Evolutionary conservation across 2,329 filamentous ascomycete genomes (phyloP), one percentile per base, ranked within the genome.

Genomic region (Venturia nashicola): DNA sequence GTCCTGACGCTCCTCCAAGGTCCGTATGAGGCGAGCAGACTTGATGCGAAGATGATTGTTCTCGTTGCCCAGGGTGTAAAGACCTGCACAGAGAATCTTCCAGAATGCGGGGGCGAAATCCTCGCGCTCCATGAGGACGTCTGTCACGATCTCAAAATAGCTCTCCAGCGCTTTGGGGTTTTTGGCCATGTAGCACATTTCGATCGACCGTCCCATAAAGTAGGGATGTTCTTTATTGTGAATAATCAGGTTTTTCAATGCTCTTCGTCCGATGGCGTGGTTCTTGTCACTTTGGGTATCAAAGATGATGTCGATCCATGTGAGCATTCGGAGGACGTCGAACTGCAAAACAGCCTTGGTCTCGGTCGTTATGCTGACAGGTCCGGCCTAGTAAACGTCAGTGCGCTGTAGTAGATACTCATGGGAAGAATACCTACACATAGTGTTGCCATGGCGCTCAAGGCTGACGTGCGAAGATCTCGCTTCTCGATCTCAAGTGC

Each of bases 401-500:
- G 14, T n/a, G 5, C n/a, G 46, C 11, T 57, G 18, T 7, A 36
- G 1, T n/a, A 12, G 18, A 36, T n/a, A n/a, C 14, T 16, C 16
- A n/a, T 36, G 2, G 51, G 23, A 32, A 36, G 32, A 3, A 36
- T 36, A 36, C 51, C 18, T 57, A 57, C 77, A 72, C 94, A 99
- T 6, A 99, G 81, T 3, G 91, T 86, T 54, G 94, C 92, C 94
- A 99, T 97, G 34, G 95, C 89, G 73, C 92, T 96, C 54, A 99
- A 80, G 1, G 94, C 93, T 39, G 94, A 91, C 27, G 89, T 94
- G 65, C 91, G 85, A 44, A 99, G 81, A 71, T 96, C 95, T 67
- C 90, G 86, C 78, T 96, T 97, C 75, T 99, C 93, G 68, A 97
- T 97, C 72, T 97, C 94, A 83, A 96, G 94, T 1, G 91, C 89